phyloP scores from a whole-genome alignment of 2,329 filamentous ascomycete genomes.

The Exserohilum turcica region DNA sequence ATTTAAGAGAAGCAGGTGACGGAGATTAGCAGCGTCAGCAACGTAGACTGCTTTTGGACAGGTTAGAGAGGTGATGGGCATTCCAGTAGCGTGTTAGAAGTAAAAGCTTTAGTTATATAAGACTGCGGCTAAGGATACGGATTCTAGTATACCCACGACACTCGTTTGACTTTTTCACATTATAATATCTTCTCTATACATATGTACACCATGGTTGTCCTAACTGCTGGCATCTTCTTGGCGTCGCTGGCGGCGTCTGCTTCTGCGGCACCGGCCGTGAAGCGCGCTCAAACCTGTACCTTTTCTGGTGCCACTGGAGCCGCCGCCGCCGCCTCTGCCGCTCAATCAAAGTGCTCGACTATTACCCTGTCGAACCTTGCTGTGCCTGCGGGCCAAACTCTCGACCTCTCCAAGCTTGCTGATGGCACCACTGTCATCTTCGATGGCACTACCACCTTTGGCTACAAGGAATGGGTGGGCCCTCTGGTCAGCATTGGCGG shows the following conservation, averaged over 20 bases:
- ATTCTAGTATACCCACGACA: conserved; percentile 21
- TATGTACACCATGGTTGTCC: conserved; percentile 23
- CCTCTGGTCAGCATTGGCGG: conserved; percentile 67
- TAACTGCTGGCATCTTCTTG: conserved; percentile 19
- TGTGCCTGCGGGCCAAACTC: conserved; percentile 63
- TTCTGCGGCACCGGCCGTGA: conserved; percentile 28
- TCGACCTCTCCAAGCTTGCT: conserved; percentile 61
- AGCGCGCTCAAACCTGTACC: conserved; percentile 53
- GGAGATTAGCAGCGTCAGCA: background rate
- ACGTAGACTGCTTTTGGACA: background rate
- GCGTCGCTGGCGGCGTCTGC: conserved; percentile 28
- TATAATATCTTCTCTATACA: conserved; percentile 8
- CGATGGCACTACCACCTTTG: conserved; percentile 67
- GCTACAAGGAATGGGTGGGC: conserved; percentile 67
- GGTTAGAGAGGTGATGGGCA: background rate
- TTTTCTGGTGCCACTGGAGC: conserved; percentile 55
- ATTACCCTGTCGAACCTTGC: conserved; percentile 60
- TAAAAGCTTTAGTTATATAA: conserved; percentile 7
- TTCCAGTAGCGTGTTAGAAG: background rate
- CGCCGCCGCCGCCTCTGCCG: conserved; percentile 52
- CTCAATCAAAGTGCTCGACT: conserved; percentile 58
- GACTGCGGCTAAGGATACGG: conserved; percentile 16
- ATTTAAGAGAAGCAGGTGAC: no score
- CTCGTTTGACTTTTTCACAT: conserved; percentile 1
- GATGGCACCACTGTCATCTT: conserved; percentile 63